Conservation (phyloP, 2,329 filamentous ascomycete genomes). For the Pyrenochaeta sp. region DNA sequence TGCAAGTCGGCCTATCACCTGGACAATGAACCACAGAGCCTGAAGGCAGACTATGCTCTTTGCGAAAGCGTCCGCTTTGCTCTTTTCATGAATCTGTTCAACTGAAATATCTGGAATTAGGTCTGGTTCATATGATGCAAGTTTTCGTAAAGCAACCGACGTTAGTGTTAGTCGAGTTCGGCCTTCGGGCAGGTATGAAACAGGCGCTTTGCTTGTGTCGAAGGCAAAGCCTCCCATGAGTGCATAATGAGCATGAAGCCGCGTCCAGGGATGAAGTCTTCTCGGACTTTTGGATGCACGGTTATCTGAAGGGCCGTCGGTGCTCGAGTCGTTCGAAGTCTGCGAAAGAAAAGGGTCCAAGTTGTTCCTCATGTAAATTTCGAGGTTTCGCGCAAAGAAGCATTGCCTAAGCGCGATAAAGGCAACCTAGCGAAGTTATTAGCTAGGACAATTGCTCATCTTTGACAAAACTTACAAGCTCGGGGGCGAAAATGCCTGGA, state of each 20-base stretch:
- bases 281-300: background rate
- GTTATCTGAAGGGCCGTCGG: background rate
- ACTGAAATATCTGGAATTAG: conserved; percentile 4
- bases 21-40: conserved; percentile 37
- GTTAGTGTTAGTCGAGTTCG: conserved; percentile 5
- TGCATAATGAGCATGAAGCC: conserved; percentile 14
- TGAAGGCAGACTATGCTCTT: conserved; percentile 34
- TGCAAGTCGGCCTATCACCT: conserved; percentile 27
- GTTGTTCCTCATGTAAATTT: background rate
- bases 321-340: background rate
- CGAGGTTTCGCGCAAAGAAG: conserved; percentile 1
- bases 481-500: conserved; percentile 15
- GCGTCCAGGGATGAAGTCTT: conserved; percentile 12
- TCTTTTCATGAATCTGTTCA: conserved; percentile 14
- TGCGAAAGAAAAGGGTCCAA: background rate
- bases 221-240: conserved; percentile 21
- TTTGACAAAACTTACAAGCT: conserved; percentile 8
- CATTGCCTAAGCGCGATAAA: conserved; percentile 6
- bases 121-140: conserved; percentile 1
- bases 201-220: background rate
- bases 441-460: background rate
- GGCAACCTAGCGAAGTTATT: conserved; percentile 1
- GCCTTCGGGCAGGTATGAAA: background rate
- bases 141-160: background rate
- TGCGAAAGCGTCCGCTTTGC: conserved; percentile 17